Base-by-base conservation (phyloP, 2,329 filamentous ascomycete species). In the Monilinia laxa region DNA sequence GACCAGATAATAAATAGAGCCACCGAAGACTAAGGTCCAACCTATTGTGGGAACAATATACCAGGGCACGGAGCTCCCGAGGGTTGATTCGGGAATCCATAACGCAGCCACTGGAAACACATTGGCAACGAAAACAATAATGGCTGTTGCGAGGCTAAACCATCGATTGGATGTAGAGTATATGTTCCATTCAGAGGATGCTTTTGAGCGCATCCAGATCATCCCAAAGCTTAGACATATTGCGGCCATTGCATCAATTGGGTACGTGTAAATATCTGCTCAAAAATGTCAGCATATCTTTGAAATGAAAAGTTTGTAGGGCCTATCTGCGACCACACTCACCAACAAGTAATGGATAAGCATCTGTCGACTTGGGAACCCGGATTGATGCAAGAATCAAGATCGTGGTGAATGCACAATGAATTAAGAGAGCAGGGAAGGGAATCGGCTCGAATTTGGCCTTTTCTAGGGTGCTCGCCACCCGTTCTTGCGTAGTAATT, bases 221-320 rank as follows among this genome's bases (percentile, higher is more conserved):
- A 66, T 51, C 11, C 56, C 56, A 9, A 66, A 38, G 10, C 56
- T 62, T n/a, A 74, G 68, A 20, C 76, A 62, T 25, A 62, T 62
- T 0, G 56, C 76, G 49, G 78, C 71, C 45, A 76, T 69, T 1
- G 75, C 71, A 53, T 78, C 74, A n/a, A 80, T 73, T n/a, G 76
- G 75, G 69, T 81, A 81, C 52, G 75, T 72, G 68, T 80, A 80
- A 12, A 81, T 66, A 23, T 28, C 64, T 60, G 45, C 16, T 9
- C 31, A n/a, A 67, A 4, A 71, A 69, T 14, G 77, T 72, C 18
- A 81, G 74, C 7, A 78, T 31, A n/a, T 20, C 7, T 49, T 67
- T 66, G 31, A 20, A 2, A 11, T 20, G 10, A 4, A 51, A 25
- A 62, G 25, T 28, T 20, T n/a, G 23, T 14, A 54, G 54, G 47